Evolutionary conservation across 495 filamentous ascomycete species (phyloP), one percentile per base, ranked within the genome.

Genomic region (Penicillium robsamsonii): DNA sequence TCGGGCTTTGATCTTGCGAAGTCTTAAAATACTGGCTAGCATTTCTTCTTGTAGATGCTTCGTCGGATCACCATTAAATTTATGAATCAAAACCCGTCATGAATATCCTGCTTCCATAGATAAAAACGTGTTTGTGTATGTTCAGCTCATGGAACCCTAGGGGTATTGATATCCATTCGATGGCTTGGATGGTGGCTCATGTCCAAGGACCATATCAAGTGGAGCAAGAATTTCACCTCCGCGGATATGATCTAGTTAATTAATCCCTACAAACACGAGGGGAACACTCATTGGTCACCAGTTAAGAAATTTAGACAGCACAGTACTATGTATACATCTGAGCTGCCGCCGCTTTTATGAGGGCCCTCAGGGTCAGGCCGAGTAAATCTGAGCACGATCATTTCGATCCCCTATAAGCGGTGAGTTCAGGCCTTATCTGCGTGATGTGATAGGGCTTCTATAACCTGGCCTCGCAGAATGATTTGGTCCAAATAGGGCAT

Each of bases 81-180:
- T 38, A 56, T 50, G 54, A 61, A 57, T 57, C 54, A 57, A 57
- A 45, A 57, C 45, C 58, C 50, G 54, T 25, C 45, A 59, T 51
- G 18, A 10, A 3, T 41, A 5, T 13, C 22, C 35, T 41, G 4
- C 15, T 27, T 13, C 24, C 12, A 11, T 22, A 6, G 30, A 2
- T 24, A 10, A 33, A n/a, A 22, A 8, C 22, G 46, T 18, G 9
- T 46, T 3, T 46, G 1, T 46, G 10, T 12, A 44, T 13, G 18
- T 18, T n/a, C 44, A 29, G 15, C 2, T 6, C 44, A 29, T 15
- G 5, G 13, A 46, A n/a, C 27, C 25, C 45, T 30, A 11, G n/a
- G 4, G 9, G n/a, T 9, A 49, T 42, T 41, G 46, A 27, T 42
- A 15, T n/a, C 24, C 20, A 29, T 40, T 37, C 35, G 11, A 56